These are phyloP conservation scores for Chaetomiaceae sp. DNA, from an alignment of 2,329 filamentous ascomycete species.

Conservation along the genomic window DNA sequence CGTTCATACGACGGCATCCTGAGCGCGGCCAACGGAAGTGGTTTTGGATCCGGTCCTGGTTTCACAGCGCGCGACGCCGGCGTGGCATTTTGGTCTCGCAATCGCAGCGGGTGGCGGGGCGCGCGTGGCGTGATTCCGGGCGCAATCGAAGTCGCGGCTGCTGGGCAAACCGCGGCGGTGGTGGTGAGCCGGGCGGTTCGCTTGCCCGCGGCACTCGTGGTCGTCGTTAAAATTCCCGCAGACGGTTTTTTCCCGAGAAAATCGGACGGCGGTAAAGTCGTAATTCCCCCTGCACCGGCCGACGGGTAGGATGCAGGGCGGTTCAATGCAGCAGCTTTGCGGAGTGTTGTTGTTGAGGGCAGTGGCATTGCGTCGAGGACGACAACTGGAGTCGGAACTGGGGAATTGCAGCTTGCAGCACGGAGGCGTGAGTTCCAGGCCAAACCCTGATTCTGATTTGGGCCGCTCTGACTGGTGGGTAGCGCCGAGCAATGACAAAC, in stretches of 20 bases:
- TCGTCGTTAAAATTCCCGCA: constrained; percentile 27
- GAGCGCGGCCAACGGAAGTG: constrained; percentile 18
- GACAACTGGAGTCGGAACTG: constrained; percentile 2
- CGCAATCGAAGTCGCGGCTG: constrained; percentile 12
- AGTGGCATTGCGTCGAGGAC: constrained; percentile 19
- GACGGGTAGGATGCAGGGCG: constrained; percentile 8
- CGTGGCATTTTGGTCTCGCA: constrained; percentile 38
- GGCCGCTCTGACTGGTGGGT: constrained; percentile 22
- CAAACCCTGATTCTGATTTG: constrained; percentile 24
- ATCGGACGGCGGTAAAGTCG: neutral
- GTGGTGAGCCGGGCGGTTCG: constrained; percentile 25
- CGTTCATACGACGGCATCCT: constrained; percentile 35
- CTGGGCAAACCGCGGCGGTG: constrained; percentile 16
- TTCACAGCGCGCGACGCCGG: constrained; percentile 26
- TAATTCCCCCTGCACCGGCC: neutral
- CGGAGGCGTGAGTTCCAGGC: constrained; percentile 5
- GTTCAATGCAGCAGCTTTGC: constrained; percentile 8
- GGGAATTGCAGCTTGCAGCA: constrained; percentile 2
- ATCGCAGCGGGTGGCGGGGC: constrained; percentile 26
- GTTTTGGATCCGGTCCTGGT: constrained; percentile 24
- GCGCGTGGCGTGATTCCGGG: constrained; percentile 3
- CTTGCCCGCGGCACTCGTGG: constrained; percentile 19
- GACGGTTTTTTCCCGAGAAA: constrained; percentile 20
- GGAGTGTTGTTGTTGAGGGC: constrained; percentile 1
- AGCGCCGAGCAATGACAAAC: constrained; percentile 16